These are phyloP conservation scores for Quercus phellos DNA, from an alignment of 331 rosid species.

Conservation along the genomic window DNA sequence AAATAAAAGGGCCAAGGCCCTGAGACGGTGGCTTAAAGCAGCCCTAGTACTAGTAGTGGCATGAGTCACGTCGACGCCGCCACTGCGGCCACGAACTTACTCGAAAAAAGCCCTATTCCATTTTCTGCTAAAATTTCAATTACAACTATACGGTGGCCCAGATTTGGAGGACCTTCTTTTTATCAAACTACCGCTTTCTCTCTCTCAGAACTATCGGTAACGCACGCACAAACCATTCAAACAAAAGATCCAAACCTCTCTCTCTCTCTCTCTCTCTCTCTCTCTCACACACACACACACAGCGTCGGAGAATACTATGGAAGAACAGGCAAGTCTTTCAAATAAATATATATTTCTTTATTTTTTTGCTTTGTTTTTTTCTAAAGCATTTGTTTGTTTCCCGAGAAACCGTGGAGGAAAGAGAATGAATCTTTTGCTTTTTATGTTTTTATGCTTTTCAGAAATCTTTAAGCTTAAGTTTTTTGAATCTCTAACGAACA, in stretches of 20 bases:
- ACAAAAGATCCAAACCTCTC: slow-evolving; percentile 18
- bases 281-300: not conserved
- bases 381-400: not conserved
- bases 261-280: not conserved
- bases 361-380: not conserved
- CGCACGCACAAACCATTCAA: slow-evolving; percentile 5
- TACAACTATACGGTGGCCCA: slow-evolving; percentile 45
- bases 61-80: not conserved
- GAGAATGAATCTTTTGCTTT: not conserved
- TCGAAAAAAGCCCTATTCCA: not conserved
- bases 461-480: not conserved
- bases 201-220: slow-evolving; percentile 37
- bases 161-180: slow-evolving; percentile 42
- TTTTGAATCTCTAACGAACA: not conserved
- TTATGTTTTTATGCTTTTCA: not conserved
- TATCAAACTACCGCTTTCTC: slow-evolving; percentile 37
- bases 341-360: not conserved
- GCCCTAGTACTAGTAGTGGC: not conserved
- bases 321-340: slow-evolving; percentile 16
- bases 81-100: not conserved
- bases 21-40: too few relatives aligned
- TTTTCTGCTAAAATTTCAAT: not conserved
- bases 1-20: not conserved
- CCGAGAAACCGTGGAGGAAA: not conserved
- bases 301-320: not conserved